These are phyloP conservation scores for Tubosaeta sp. DNA, from an alignment of 768 basidiomycete species.

Conservation along the genomic window DNA sequence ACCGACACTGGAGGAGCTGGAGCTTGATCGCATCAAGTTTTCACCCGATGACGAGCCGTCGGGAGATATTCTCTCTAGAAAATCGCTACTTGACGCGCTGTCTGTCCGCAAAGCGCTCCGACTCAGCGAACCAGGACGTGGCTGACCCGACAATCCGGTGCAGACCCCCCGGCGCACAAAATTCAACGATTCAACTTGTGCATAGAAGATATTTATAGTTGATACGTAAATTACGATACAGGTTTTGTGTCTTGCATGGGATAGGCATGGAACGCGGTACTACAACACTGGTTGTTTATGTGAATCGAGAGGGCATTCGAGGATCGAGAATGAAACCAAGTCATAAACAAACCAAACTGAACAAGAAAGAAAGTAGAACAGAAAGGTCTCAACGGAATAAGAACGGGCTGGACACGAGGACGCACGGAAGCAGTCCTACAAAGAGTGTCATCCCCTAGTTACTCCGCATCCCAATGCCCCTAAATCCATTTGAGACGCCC, in stretches of 20 bases:
- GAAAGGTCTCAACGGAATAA: constrained; percentile 7
- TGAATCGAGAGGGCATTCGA: constrained; percentile 1
- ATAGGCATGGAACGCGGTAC: background rate
- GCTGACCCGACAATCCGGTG: too few species aligned
- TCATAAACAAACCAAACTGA: constrained; percentile 20
- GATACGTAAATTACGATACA: constrained; percentile 33
- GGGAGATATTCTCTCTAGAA: background rate
- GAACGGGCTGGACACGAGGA: background rate
- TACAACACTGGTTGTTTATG: background rate
- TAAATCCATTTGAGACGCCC: constrained; percentile 17
- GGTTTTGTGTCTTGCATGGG: constrained; percentile 8
- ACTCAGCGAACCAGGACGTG: too few species aligned
- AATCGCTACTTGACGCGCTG: background rate
- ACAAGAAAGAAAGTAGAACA: background rate
- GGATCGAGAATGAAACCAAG: constrained; percentile 8
- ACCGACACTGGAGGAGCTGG: too few species aligned
- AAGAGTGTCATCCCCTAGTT: constrained; percentile 7
- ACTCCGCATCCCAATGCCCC: constrained; percentile 11
- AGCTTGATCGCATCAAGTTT: too few species aligned
- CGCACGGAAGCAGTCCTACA: background rate
- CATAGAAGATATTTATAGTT: constrained; percentile 28
- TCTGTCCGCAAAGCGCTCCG: background rate
- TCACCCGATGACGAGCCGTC: too few species aligned
- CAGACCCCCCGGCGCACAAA: too few species aligned
- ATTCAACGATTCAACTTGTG: too few species aligned